phyloP scores from a whole-genome alignment of 2,329 filamentous ascomycete genomes.

The Aspergillus sp. region DNA sequence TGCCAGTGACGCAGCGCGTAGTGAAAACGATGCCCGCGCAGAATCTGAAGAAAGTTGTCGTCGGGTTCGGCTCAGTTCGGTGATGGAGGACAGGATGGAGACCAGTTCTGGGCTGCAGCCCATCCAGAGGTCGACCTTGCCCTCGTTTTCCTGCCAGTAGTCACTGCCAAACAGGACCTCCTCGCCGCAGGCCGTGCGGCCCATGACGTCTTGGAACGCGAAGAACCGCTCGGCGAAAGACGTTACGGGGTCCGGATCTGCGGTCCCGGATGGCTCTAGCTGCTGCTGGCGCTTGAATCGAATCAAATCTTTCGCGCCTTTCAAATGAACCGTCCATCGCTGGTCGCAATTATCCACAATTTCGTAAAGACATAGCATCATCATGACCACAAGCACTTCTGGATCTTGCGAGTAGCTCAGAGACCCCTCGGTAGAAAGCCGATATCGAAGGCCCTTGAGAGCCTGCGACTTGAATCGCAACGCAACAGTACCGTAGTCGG shows the following conservation, averaged over 20 bases:
- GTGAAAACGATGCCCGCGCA: constrained; percentile 26
- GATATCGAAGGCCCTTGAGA: constrained; percentile 35
- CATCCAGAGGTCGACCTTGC: constrained; percentile 47
- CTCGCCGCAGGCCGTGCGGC: constrained; percentile 51
- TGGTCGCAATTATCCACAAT: constrained; percentile 45
- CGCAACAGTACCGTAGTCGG: constrained; percentile 29
- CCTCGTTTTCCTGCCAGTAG: constrained; percentile 45
- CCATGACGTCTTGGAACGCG: constrained; percentile 53
- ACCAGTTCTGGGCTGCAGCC: constrained; percentile 50
- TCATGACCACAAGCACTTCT: constrained; percentile 44
- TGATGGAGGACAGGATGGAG: constrained; percentile 48
- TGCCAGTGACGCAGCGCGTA: constrained; percentile 35
- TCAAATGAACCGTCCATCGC: constrained; percentile 50
- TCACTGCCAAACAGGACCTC: constrained; percentile 48
- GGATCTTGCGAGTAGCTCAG: constrained; percentile 28
- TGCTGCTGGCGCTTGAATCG: constrained; percentile 34
- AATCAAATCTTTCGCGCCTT: constrained; percentile 49
- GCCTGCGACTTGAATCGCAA: constrained; percentile 39
- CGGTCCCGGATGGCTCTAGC: constrained; percentile 8
- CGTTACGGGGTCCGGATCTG: constrained; percentile 25
- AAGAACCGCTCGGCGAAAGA: constrained; percentile 49
- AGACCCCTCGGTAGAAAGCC: constrained; percentile 28
- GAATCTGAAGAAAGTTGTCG: constrained; percentile 26
- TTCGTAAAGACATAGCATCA: constrained; percentile 48
- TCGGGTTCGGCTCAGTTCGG: constrained; percentile 43